Conservation (phyloP, 495 filamentous ascomycete genomes). For the Annulohypoxylon stygium region DNA sequence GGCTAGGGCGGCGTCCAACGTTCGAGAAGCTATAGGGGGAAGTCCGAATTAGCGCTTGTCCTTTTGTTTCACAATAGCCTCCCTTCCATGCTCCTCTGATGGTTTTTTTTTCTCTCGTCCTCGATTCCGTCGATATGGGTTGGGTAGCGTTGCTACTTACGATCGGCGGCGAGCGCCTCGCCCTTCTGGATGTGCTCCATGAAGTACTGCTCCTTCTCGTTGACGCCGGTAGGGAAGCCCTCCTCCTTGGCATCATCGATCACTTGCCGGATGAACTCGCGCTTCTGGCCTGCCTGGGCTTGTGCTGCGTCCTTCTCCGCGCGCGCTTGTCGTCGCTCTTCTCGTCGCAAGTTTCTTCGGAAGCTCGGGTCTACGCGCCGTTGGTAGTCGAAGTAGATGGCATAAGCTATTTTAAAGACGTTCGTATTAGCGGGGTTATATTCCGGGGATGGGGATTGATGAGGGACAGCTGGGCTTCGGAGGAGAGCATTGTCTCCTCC, state of each 20-base stretch:
- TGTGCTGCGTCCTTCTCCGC: constrained; percentile 82
- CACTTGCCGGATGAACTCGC: constrained; percentile 74
- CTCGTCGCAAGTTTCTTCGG: constrained; percentile 84
- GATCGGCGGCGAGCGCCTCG: constrained; percentile 74
- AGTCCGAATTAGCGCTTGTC: constrained; percentile 45
- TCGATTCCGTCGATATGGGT: neutral
- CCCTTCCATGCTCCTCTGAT: neutral
- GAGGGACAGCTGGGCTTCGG: constrained; percentile 59
- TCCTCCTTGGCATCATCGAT: constrained; percentile 86
- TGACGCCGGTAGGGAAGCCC: constrained; percentile 89
- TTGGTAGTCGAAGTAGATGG: constrained; percentile 94
- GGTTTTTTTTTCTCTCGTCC: neutral
- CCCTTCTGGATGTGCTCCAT: constrained; percentile 92
- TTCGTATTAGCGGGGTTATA: constrained; percentile 62
- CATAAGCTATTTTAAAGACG: constrained; percentile 66
- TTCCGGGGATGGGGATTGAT: constrained; percentile 65
- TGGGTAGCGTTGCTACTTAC: constrained; percentile 49
- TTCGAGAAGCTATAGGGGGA: constrained; percentile 70
- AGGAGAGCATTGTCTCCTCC: neutral
- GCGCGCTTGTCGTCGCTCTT: constrained; percentile 80
- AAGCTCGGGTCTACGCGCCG: constrained; percentile 89
- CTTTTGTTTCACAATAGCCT: constrained; percentile 12
- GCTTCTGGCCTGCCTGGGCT: constrained; percentile 74
- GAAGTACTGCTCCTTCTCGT: constrained; percentile 87
- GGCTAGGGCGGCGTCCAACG: constrained; percentile 86